Evolutionary conservation across 495 filamentous ascomycete species (phyloP).

Genomic region (Tuber melanosporum): DNA sequence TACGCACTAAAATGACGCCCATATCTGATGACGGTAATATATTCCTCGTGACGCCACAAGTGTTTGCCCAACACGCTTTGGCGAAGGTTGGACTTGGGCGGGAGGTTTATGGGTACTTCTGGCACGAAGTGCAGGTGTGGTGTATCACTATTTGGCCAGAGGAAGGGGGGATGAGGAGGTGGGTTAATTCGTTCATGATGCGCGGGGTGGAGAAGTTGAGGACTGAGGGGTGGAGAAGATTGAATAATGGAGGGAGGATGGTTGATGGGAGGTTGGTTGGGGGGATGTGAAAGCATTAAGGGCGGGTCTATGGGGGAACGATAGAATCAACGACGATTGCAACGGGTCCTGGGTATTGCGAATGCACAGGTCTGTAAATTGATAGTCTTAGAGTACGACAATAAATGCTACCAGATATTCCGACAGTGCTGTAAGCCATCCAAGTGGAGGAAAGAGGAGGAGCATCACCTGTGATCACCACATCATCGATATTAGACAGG

Average conservation of each 20-base stretch:
- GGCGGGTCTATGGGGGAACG: neutral
- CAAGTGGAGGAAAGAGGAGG: neutral
- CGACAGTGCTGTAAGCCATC: neutral
- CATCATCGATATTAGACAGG: neutral
- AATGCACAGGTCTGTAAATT: neutral
- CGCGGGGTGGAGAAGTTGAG: conserved; percentile 18
- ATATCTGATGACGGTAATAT: conserved; percentile 18
- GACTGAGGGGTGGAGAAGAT: conserved; percentile 24
- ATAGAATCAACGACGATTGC: neutral
- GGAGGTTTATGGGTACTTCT: conserved; percentile 28
- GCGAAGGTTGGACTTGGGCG: conserved; percentile 22
- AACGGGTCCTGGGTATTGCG: neutral
- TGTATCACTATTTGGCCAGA: conserved; percentile 25
- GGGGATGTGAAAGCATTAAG: neutral
- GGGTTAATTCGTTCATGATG: conserved; percentile 24
- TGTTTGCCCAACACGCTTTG: conserved; percentile 17
- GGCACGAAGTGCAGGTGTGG: conserved; percentile 31
- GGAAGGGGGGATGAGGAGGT: conserved; percentile 24
- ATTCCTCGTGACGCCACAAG: conserved; percentile 18
- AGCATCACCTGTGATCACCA: neutral
- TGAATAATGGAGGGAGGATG: conserved; percentile 22
- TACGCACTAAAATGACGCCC: conserved; percentile 28
- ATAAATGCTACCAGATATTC: neutral
- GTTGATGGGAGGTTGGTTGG: conserved; percentile 25
- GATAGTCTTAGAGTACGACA: neutral